Percentiles rank a stretch among this genome's conserved stretches.
These are phyloP conservation scores for Didymella exigua DNA, from an alignment of 2,329 filamentous ascomycete species.

Conservation along the genomic window DNA sequence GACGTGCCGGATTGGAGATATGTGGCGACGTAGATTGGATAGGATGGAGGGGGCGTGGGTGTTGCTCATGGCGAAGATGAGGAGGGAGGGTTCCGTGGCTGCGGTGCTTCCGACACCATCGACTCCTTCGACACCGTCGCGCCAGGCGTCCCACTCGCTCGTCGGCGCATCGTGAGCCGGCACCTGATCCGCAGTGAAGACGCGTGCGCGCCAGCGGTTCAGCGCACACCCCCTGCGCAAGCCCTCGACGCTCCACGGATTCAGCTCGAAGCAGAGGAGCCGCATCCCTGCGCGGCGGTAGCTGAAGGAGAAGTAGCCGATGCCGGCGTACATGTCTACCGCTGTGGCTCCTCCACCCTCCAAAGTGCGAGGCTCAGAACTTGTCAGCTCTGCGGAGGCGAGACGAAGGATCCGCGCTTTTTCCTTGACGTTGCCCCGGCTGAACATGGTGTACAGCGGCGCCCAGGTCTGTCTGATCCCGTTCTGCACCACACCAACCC, in stretches of 20 bases:
- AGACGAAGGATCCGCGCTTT: slow-evolving; percentile 74
- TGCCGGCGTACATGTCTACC: slow-evolving; percentile 88
- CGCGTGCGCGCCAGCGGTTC: slow-evolving; percentile 48
- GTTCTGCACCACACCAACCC: slow-evolving; percentile 76
- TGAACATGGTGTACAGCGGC: slow-evolving; percentile 92
- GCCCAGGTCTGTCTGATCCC: slow-evolving; percentile 86
- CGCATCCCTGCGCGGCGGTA: slow-evolving; percentile 71
- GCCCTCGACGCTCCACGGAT: slow-evolving; percentile 60
- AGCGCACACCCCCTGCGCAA: slow-evolving; percentile 47
- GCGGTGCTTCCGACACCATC: no score
- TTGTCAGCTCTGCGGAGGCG: slow-evolving; percentile 34
- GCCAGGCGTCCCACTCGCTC: slow-evolving; percentile 1
- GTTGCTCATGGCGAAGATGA: slow-evolving; percentile 52
- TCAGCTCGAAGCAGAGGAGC: slow-evolving; percentile 84
- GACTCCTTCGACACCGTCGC: no score
- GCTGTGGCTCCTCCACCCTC: no score
- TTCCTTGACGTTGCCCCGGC: slow-evolving; percentile 85
- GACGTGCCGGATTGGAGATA: slow-evolving; percentile 59
- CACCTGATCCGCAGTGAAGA: not conserved
- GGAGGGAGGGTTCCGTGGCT: slow-evolving; percentile 35
- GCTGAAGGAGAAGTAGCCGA: slow-evolving; percentile 91
- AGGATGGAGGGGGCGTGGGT: slow-evolving; percentile 30
- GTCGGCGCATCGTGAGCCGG: not conserved
- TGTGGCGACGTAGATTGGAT: not conserved
- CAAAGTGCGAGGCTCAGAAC: no score